Percentiles rank a stretch among this genome's conserved stretches.
These are phyloP conservation scores for Aspergillus thermomutatus DNA, from an alignment of 2,329 filamentous ascomycete genomes.

Conservation along the genomic window DNA sequence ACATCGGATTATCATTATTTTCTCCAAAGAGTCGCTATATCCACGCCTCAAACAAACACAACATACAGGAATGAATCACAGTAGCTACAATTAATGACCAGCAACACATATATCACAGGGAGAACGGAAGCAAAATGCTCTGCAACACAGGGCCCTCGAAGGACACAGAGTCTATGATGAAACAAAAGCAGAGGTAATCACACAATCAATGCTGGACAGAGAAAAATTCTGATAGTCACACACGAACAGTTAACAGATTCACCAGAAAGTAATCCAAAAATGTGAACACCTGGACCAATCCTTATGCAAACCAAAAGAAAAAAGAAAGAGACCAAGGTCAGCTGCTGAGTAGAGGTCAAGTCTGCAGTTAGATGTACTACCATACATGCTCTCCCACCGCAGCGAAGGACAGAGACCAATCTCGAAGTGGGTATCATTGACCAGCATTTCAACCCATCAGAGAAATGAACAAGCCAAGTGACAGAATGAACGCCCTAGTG, in stretches of 20 bases:
- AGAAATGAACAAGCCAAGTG: neutral
- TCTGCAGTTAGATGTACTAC: neutral
- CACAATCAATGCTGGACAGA: neutral
- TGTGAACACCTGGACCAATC: constrained; percentile 11
- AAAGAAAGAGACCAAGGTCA: neutral
- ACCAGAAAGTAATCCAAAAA: constrained; percentile 12
- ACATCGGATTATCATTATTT: neutral
- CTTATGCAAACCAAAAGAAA: constrained; percentile 1
- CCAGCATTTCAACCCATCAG: constrained; percentile 11
- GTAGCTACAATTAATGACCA: neutral
- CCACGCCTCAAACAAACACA: neutral
- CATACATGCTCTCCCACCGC: neutral
- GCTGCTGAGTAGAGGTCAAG: neutral
- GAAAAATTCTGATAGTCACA: neutral
- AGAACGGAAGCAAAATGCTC: neutral
- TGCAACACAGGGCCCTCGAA: neutral
- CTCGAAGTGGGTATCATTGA: constrained; percentile 4
- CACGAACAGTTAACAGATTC: constrained; percentile 5
- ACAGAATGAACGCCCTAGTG: neutral
- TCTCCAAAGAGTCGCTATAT: neutral
- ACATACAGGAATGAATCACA: neutral
- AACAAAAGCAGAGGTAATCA: constrained; percentile 3
- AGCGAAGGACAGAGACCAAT: neutral
- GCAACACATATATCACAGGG: constrained; percentile 14
- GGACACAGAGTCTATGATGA: constrained; percentile 12